phyloP scores from a whole-genome alignment of 2,329 filamentous ascomycete species.

The Fusarium sp. region DNA sequence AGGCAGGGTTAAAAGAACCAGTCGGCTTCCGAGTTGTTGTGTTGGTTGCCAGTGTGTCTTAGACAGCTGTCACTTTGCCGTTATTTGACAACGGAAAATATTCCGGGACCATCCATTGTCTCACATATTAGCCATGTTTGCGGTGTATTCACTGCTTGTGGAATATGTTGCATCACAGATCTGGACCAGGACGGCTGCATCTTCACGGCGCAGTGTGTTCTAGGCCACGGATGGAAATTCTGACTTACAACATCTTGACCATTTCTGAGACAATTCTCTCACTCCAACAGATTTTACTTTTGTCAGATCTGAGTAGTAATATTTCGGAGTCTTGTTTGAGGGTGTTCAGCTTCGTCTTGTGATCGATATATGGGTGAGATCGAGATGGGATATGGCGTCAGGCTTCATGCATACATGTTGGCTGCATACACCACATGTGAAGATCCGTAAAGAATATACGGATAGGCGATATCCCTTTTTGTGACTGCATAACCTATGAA shows the following conservation, averaged over 20 bases:
- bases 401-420: not conserved
- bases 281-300: rapidly evolving
- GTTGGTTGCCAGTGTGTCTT: not conserved
- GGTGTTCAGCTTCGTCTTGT: not conserved
- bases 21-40: not conserved
- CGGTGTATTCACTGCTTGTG: not conserved
- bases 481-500: not conserved
- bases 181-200: not conserved
- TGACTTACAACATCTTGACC: not conserved
- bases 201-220: not conserved
- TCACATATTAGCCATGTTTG: not conserved
- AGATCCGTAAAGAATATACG: not conserved
- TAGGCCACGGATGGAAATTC: too few species aligned
- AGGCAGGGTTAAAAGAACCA: not conserved
- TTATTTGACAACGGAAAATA: not conserved
- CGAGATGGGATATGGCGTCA: not conserved
- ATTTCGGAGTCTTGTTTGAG: not conserved
- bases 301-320: too few species aligned
- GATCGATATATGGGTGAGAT: not conserved
- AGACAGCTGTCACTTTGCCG: not conserved
- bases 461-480: not conserved
- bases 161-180: not conserved
- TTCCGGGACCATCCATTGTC: not conserved
- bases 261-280: not conserved
- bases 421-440: not conserved